phyloP scores from a whole-genome alignment of 257 asterid species.

The Rehmannia glutinosa region DNA sequence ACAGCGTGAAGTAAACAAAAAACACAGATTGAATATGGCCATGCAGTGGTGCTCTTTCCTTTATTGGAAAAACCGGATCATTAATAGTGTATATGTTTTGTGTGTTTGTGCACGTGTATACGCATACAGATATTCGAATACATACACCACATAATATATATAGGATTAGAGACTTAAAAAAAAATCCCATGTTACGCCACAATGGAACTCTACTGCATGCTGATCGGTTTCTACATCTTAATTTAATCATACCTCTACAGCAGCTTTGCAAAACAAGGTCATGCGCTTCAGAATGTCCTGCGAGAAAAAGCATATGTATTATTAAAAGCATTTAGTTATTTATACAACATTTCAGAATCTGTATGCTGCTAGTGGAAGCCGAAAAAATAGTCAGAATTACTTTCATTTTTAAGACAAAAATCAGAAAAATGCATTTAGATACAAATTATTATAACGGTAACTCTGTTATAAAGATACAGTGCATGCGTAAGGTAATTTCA shows the following conservation, averaged over 20 bases:
- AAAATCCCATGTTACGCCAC: neutral
- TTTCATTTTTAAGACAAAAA: neutral
- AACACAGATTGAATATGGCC: too few relatives aligned
- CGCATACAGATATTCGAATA: neutral
- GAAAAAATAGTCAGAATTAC: neutral
- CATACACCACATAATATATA: neutral
- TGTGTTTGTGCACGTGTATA: too few relatives aligned
- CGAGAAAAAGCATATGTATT: constrained; percentile 21
- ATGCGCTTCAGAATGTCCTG: constrained; percentile 97
- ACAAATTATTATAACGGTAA: too few relatives aligned
- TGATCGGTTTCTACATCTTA: neutral
- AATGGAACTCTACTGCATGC: too few relatives aligned
- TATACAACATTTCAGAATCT: too few relatives aligned
- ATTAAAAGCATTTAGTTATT: neutral
- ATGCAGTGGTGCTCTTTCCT: too few relatives aligned
- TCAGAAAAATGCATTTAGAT: neutral
- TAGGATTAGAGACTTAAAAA: neutral
- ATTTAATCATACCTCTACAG: constrained; percentile 70
- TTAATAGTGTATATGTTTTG: too few relatives aligned
- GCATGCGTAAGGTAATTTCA: neutral
- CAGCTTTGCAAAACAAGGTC: constrained; percentile 92
- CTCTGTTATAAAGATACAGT: too few relatives aligned
- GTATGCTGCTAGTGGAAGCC: too few relatives aligned
- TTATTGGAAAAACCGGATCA: too few relatives aligned
- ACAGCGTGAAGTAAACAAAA: too few relatives aligned